A percentile compares a stretch with the other conserved stretches of the same genome.
Conservation (phyloP, 176 grass and related monocot species). For the Typha latifolia region DNA sequence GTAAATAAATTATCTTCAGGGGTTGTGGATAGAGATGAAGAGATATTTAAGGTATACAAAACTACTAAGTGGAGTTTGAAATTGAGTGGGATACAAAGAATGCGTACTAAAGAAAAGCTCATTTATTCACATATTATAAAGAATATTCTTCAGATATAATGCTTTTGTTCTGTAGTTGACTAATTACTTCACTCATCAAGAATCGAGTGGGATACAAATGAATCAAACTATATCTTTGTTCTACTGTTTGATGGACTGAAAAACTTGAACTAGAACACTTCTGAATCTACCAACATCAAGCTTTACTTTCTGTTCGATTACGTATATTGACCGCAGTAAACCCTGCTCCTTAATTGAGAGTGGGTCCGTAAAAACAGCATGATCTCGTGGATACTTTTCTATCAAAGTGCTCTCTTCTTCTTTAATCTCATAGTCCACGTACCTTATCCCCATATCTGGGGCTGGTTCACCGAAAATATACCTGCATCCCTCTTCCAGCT, state of each 20-base stretch:
- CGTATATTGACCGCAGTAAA: slow-evolving; percentile 46
- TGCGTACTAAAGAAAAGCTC: too few species aligned
- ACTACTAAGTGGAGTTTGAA: too few species aligned
- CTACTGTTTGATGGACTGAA: slow-evolving; percentile 21
- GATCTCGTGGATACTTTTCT: slow-evolving; percentile 56
- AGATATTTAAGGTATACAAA: too few species aligned
- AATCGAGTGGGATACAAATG: too few species aligned
- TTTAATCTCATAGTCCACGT: slow-evolving; percentile 64
- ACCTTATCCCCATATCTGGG: slow-evolving; percentile 45
- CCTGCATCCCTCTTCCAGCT: slow-evolving; percentile 30
- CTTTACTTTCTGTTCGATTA: slow-evolving; percentile 76
- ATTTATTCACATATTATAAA: too few species aligned
- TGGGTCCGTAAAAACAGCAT: slow-evolving; percentile 71
- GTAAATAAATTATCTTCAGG: too few species aligned
- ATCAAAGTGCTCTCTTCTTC: slow-evolving; percentile 71
- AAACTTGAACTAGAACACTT: slow-evolving; percentile 38
- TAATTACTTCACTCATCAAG: too few species aligned
- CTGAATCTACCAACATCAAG: slow-evolving; percentile 60
- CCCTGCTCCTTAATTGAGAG: slow-evolving; percentile 47
- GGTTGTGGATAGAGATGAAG: too few species aligned
- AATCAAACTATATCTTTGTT: background rate
- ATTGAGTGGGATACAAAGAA: too few species aligned
- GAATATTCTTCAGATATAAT: too few species aligned
- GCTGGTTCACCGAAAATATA: slow-evolving; percentile 36
- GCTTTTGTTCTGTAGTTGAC: too few species aligned